These are phyloP conservation scores for Populus ilicifolia DNA, from an alignment of 345 rosid species.

Conservation along the genomic window DNA sequence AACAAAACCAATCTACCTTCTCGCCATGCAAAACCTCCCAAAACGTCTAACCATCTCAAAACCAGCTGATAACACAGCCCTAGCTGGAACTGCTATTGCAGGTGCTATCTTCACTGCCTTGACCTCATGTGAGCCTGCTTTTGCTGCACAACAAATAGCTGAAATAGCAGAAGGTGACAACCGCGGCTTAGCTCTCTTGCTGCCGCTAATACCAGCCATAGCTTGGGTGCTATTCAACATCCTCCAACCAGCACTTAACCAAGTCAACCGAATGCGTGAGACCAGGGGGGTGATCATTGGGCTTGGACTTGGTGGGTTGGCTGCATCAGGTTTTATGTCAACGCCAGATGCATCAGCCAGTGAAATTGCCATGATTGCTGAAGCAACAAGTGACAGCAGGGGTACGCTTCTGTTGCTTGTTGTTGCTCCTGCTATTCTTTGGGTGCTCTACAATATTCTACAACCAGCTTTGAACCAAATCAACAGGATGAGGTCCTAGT, in stretches of 20 bases:
- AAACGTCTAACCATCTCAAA: slow-evolving; percentile 42
- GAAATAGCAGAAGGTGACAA: slow-evolving; percentile 72
- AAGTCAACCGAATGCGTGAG: slow-evolving; percentile 68
- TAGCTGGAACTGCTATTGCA: slow-evolving; percentile 54
- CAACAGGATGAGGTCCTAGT: slow-evolving; percentile 74
- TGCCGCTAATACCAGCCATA: slow-evolving; percentile 80
- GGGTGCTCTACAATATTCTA: slow-evolving; percentile 90
- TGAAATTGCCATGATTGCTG: slow-evolving; percentile 47
- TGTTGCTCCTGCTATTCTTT: slow-evolving; percentile 78
- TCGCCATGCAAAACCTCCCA: slow-evolving; percentile 39
- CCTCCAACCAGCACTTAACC: slow-evolving; percentile 90
- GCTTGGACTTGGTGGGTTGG: slow-evolving; percentile 75
- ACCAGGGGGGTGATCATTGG: slow-evolving; percentile 62
- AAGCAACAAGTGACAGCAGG: slow-evolving; percentile 55
- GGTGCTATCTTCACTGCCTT: slow-evolving; percentile 78
- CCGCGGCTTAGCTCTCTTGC: slow-evolving; percentile 78
- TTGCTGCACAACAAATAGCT: slow-evolving; percentile 85
- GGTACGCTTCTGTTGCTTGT: slow-evolving; percentile 79
- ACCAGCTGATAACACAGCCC: slow-evolving; percentile 24
- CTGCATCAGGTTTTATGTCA: slow-evolving; percentile 47
- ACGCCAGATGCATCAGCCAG: slow-evolving; percentile 49
- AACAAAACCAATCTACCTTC: slow-evolving; percentile 32
- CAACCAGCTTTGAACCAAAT: slow-evolving; percentile 97
- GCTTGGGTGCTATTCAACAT: slow-evolving; percentile 94
- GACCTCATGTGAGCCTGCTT: slow-evolving; percentile 64